Evolutionary conservation across 2,329 filamentous ascomycete genomes (phyloP).

Genomic region (Blastomyces emzantsi): DNA sequence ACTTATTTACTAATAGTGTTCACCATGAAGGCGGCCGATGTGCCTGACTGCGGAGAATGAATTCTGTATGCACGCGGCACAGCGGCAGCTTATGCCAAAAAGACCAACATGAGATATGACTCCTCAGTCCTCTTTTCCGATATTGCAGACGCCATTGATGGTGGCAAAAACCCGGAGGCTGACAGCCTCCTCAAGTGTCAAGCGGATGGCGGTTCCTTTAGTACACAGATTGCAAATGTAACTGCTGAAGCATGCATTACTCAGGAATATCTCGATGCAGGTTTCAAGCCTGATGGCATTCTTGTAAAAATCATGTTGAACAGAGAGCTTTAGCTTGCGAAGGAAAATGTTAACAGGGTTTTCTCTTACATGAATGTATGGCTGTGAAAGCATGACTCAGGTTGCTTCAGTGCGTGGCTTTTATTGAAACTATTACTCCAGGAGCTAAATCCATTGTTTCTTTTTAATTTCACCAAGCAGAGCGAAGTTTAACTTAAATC

Average conservation of each 20-base stretch:
- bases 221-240: slow-evolving; percentile 2
- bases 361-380: not conserved
- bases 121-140: slow-evolving; percentile 10
- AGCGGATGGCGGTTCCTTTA: slow-evolving; percentile 1
- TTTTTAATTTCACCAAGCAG: not conserved
- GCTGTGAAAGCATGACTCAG: not conserved
- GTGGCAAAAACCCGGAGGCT: not conserved
- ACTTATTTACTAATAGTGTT: slow-evolving; percentile 4
- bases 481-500: not conserved
- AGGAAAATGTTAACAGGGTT: not conserved
- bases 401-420: not conserved
- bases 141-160: slow-evolving; percentile 11
- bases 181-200: not conserved
- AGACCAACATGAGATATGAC: slow-evolving; percentile 8
- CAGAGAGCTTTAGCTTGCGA: not conserved
- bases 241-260: slow-evolving; percentile 6
- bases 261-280: slow-evolving; percentile 1
- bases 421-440: not conserved
- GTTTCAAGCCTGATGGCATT: slow-evolving; percentile 6
- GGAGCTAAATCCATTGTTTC: not conserved
- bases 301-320: slow-evolving; percentile 7
- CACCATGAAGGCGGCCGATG: slow-evolving; percentile 9
- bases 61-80: slow-evolving; percentile 3
- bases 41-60: slow-evolving; percentile 10
- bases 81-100: slow-evolving; percentile 10